These are phyloP conservation scores for Ophiostoma piceae DNA, from an alignment of 2,329 filamentous ascomycete genomes.

Conservation along the genomic window DNA sequence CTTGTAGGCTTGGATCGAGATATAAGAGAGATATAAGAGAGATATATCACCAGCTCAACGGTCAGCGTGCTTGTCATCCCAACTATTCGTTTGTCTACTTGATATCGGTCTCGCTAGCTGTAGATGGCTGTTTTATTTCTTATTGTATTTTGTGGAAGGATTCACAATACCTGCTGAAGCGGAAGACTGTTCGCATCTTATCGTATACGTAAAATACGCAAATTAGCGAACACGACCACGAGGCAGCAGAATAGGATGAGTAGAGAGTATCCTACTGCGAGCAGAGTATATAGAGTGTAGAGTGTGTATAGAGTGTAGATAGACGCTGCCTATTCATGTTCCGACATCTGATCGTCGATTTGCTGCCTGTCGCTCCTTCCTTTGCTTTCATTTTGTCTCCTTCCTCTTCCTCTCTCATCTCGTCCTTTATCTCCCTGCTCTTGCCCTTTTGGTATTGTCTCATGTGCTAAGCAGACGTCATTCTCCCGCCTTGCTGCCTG, in stretches of 20 bases:
- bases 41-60: not conserved
- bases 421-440: no score
- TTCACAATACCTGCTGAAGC: not conserved
- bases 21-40: not conserved
- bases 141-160: not conserved
- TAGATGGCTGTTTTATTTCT: no score
- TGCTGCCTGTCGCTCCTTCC: not conserved
- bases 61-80: not conserved
- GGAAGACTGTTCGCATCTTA: not conserved
- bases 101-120: not conserved
- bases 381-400: not conserved
- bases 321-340: not conserved
- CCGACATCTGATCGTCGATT: not conserved
- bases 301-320: no score
- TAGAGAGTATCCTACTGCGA: no score
- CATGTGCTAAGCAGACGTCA: constrained; percentile 10
- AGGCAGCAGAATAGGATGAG: not conserved
- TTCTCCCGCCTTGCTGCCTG: constrained; percentile 5
- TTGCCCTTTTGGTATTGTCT: not conserved
- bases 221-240: not conserved
- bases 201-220: not conserved
- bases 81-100: not conserved
- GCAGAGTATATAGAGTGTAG: no score
- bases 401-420: not conserved
- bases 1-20: not conserved